phyloP scores from a whole-genome alignment of 192 early-diverging fungal genomes.

The Martensiomyces pterosporus region DNA sequence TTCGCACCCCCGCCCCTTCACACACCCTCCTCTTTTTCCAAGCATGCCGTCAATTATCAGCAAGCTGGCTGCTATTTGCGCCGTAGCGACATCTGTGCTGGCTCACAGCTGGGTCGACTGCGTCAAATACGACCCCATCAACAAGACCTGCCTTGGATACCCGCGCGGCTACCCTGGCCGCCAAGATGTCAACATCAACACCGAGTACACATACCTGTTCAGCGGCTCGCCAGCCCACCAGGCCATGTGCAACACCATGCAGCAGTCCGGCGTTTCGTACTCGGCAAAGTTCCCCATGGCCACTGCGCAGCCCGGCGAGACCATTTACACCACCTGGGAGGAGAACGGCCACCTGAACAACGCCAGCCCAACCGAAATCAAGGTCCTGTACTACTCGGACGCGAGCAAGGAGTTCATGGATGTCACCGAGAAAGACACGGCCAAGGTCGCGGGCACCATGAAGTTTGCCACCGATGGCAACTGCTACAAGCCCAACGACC shows the following conservation, averaged over 20 bases:
- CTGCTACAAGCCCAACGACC: slow-evolving; percentile 36
- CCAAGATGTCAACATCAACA: slow-evolving; percentile 43
- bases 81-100: slow-evolving; percentile 31
- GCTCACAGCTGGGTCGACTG: slow-evolving; percentile 63
- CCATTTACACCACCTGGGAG: slow-evolving; percentile 52
- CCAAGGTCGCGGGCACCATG: slow-evolving; percentile 36
- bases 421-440: slow-evolving; percentile 24
- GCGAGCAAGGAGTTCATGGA: slow-evolving; percentile 19
- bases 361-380: slow-evolving; percentile 33
- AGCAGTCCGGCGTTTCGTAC: slow-evolving; percentile 31
- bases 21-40: neutral
- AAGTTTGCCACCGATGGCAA: slow-evolving; percentile 48
- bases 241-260: slow-evolving; percentile 49
- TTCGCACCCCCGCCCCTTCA: neutral
- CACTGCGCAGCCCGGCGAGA: slow-evolving; percentile 49
- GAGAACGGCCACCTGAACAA: slow-evolving; percentile 56
- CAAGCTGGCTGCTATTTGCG: slow-evolving; percentile 2
- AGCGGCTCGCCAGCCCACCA: slow-evolving; percentile 20
- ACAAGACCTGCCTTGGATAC: slow-evolving; percentile 47
- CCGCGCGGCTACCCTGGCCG: slow-evolving; percentile 54
- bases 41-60: slow-evolving; percentile 4
- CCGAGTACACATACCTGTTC: slow-evolving; percentile 54
- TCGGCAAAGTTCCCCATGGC: slow-evolving; percentile 46
- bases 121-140: slow-evolving; percentile 47
- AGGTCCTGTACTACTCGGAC: slow-evolving; percentile 38